Percentiles rank a stretch among this genome's conserved stretches.
phyloP scores from a whole-genome alignment of 768 basidiomycete species.

The Kwoniella europaea region DNA sequence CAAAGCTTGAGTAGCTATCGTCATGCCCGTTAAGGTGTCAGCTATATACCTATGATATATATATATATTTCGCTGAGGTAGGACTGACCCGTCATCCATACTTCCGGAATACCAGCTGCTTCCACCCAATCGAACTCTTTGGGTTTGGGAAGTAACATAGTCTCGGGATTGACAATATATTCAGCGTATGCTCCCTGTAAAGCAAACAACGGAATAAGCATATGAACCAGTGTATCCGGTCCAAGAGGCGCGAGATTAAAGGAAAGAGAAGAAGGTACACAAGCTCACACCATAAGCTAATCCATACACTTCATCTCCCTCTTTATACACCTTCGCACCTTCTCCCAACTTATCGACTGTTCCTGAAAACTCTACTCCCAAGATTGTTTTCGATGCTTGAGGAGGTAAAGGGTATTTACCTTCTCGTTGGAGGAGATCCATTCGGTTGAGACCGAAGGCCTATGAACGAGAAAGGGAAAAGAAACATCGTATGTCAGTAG shows the following conservation, averaged over 20 bases:
- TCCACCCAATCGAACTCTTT: constrained; percentile 75
- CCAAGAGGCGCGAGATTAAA: neutral
- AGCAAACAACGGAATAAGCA: neutral
- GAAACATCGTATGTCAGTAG: too few relatives aligned
- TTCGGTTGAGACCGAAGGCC: constrained; percentile 86
- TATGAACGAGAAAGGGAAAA: constrained; percentile 30
- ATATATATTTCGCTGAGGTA: too few relatives aligned
- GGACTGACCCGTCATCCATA: constrained; percentile 76
- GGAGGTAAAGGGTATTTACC: constrained; percentile 73
- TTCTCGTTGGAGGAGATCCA: constrained; percentile 70
- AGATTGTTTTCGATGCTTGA: constrained; percentile 70
- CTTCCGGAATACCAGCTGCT: constrained; percentile 86
- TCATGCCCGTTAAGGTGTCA: neutral
- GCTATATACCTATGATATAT: neutral
- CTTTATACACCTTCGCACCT: constrained; percentile 64
- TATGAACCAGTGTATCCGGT: constrained; percentile 4
- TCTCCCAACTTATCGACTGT: constrained; percentile 65
- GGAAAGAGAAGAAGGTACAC: neutral
- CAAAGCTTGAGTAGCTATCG: constrained; percentile 67
- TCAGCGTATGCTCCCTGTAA: constrained; percentile 87
- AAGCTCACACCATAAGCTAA: constrained; percentile 74
- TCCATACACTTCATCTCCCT: constrained; percentile 77
- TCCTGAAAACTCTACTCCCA: constrained; percentile 89
- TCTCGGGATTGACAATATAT: constrained; percentile 71
- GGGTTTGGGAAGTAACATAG: constrained; percentile 77